Evolutionary conservation across 495 filamentous ascomycete genomes (phyloP).

Genomic region (Penicillium diatomitis): DNA sequence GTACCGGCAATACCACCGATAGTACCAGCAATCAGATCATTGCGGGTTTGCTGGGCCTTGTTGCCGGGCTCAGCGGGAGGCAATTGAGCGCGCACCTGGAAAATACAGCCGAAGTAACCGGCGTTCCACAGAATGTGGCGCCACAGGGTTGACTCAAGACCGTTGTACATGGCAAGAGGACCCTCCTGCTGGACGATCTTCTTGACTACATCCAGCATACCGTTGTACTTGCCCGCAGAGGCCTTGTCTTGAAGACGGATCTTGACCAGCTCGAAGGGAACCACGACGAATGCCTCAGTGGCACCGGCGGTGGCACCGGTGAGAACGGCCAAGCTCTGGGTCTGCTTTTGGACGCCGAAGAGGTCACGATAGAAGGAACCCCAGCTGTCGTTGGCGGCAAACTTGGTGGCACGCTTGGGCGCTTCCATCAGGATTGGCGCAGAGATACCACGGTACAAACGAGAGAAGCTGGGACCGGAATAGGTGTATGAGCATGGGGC

Average conservation of each 20-base stretch:
- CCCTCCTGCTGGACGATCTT: slow-evolving; percentile 84
- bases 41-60: slow-evolving; percentile 71
- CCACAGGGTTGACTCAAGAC: slow-evolving; percentile 93
- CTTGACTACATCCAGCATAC: slow-evolving; percentile 79
- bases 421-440: slow-evolving; percentile 98
- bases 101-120: slow-evolving; percentile 97
- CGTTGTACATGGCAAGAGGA: slow-evolving; percentile 85
- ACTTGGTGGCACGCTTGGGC: slow-evolving; percentile 96
- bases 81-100: slow-evolving; percentile 79
- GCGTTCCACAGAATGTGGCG: slow-evolving; percentile 95
- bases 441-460: slow-evolving; percentile 89
- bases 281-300: slow-evolving; percentile 91
- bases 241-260: slow-evolving; percentile 94
- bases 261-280: slow-evolving; percentile 92
- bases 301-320: slow-evolving; percentile 93
- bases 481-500: slow-evolving; percentile 2
- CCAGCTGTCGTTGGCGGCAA: slow-evolving; percentile 98
- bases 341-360: slow-evolving; percentile 82
- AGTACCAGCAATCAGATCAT: slow-evolving; percentile 79
- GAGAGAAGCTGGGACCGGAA: slow-evolving; percentile 52
- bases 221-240: slow-evolving; percentile 87
- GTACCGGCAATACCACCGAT: slow-evolving; percentile 89
- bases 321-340: slow-evolving; percentile 75
- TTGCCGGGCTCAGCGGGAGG: slow-evolving; percentile 59
- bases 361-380: slow-evolving; percentile 77